Evolutionary conservation across 192 early-diverging fungal genomes (phyloP), one percentile per base, ranked within the genome.

Genomic region (Kickxella alabastrina): DNA sequence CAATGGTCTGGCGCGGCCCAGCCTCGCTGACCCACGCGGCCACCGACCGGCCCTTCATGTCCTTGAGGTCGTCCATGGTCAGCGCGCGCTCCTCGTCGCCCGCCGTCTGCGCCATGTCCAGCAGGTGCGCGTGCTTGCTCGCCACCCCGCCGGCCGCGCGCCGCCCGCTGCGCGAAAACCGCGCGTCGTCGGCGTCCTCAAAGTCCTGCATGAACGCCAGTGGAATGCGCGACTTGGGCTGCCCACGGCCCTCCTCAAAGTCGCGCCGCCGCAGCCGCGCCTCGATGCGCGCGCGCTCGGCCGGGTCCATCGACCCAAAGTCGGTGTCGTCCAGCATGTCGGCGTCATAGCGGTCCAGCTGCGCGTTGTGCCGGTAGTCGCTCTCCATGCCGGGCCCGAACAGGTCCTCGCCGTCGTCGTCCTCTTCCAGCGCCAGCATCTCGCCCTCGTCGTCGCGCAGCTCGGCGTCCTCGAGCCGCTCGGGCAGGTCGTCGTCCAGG

Each of bases 321-420:
- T 81, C 79, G 10, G 85, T 84, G 39, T 94, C 87, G 62, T 98
- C 93, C n/a, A 91, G 75, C 52, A 88, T 82, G 4, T 80, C 78
- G n/a, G 58, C 64, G 41, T 98, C 93, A 57, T 97, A 95, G 2
- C 52, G 37, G 71, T 98, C 95, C 26, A 86, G 63, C 4, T 52
- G 28, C 32, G 53, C 74, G 62, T 93, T 91, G 42, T 81, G 72
- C 13, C 55, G 70, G 66, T 98, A 98, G 66, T 98, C 95, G 27
- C 78, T 80, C 52, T 92, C 89, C 79, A 95, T 83, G 40, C 82
- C 80, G 17, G 85, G 83, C 10, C 86, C 90, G 78, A 92, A 93
- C 57, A 98, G 77, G 75, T 98, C 92, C 60, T 93, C 92, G 12
- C 93, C 96, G 43, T 90, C 84, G 22, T 81, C 87, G 13, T 89